phyloP scores from a whole-genome alignment of 192 early-diverging fungal species.

The Coemansia sp. region DNA sequence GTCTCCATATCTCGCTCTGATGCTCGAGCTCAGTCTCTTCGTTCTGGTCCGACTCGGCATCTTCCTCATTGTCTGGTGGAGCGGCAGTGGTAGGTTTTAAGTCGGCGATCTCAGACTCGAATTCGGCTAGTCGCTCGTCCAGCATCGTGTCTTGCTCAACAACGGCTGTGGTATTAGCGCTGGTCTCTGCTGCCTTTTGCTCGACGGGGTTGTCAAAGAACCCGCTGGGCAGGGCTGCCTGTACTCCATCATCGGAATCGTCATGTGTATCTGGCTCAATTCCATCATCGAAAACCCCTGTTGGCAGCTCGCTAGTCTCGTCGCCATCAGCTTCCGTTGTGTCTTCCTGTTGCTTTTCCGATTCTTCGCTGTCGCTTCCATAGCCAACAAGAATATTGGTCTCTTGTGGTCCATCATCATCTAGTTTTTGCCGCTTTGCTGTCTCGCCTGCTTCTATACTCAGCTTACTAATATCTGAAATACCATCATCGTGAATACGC shows the following conservation, averaged over 20 bases:
- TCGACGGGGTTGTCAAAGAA: slow-evolving; percentile 18
- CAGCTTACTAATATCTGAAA: not conserved
- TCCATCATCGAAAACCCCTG: slow-evolving; percentile 20
- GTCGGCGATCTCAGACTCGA: slow-evolving; percentile 30
- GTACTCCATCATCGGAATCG: not conserved
- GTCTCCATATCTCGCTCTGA: slow-evolving; percentile 20
- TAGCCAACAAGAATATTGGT: not conserved
- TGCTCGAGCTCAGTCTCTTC: not conserved
- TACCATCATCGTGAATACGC: not conserved
- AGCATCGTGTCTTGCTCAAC: slow-evolving; percentile 5
- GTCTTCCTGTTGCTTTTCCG: not conserved
- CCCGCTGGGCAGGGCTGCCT: slow-evolving; percentile 3
- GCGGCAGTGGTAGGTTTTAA: not conserved
- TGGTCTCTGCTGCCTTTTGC: not conserved
- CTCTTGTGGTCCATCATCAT: not conserved
- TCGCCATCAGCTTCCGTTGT: not conserved
- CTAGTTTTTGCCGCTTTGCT: slow-evolving; percentile 23
- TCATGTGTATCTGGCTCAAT: slow-evolving; percentile 9
- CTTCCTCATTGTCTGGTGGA: not conserved
- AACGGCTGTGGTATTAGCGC: too few relatives aligned
- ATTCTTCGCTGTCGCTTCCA: slow-evolving; percentile 16
- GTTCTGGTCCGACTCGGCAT: not conserved
- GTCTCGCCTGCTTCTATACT: slow-evolving; percentile 3
- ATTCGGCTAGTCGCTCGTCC: slow-evolving; percentile 16
- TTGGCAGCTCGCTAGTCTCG: slow-evolving; percentile 6